Evolutionary conservation across 2,329 filamentous ascomycete genomes (phyloP), one percentile per base, ranked within the genome.

Genomic region (Golovinomyces cichoracearum): DNA sequence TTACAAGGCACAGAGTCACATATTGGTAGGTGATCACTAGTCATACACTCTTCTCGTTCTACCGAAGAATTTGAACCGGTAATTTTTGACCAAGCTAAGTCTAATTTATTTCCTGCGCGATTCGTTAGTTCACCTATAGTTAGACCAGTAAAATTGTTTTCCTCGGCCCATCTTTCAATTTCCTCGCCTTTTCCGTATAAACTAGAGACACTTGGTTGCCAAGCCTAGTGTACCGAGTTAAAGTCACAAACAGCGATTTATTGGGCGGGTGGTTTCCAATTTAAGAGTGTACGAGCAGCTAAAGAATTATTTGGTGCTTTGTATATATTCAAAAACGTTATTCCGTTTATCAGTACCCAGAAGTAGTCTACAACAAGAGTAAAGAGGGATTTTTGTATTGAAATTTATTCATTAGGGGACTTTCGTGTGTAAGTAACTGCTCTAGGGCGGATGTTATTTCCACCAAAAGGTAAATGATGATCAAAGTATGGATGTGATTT

Each of bases 401-500:
- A 6, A 15, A 25, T 12, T 13, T 13, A 25, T 42, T 42, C 13
- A 25, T 3, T 15, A 15, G 21, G 5, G 23, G 23, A 13, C 17
- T 42, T 42, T 10, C 40, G 2, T 12, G 1, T 25, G 40, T 26
- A 26, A 9, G 40, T 26, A 22, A 42, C 26, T 7, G 22, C 40
- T 15, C 22, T 13, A 25, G 40, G 19, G 15, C 40, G 21, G 26
- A n/a, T 42, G 15, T 26, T 42, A 25, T 13, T n/a, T n/a, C 12
- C 35, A 17, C 12, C 13, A 38, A 3, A 17, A 38, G 40, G 17
- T 23, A 42, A 23, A 15, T 42, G 40, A 23, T 10, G 23, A 10
- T 45, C 26, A 21, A 45, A 45, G 21, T 45, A 45, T 9, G 42
- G 40, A n/a, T 45, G 42, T n/a, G 42, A 29, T 19, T 45, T 27